Evolutionary conservation across 306 rosid genomes (phyloP).

Genomic region (Citrullus mucosospermus): DNA sequence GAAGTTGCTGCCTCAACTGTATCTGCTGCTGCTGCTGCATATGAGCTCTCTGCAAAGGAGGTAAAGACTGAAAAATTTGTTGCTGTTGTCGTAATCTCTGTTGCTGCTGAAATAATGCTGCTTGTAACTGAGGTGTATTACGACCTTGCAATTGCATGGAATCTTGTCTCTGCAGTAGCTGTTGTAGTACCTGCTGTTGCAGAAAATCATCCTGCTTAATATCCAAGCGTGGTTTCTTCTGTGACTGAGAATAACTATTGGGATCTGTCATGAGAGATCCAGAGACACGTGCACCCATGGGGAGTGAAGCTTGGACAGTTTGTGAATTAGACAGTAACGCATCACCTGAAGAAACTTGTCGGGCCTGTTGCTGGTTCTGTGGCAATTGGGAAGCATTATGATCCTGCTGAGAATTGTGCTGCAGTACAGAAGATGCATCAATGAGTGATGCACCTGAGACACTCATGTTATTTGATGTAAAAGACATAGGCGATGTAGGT

Average conservation of each 20-base stretch:
- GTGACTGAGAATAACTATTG: slow-evolving; percentile 42
- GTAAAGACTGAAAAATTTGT: slow-evolving; percentile 73
- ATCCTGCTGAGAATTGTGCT: slow-evolving; percentile 74
- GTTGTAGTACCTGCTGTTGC: slow-evolving; percentile 12
- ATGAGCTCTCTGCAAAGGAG: slow-evolving; percentile 65
- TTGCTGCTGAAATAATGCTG: slow-evolving; percentile 28
- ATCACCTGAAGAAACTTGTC: slow-evolving; percentile 57
- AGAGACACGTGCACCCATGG: slow-evolving; percentile 44
- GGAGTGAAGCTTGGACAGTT: slow-evolving; percentile 33
- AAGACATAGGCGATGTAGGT: slow-evolving; percentile 88
- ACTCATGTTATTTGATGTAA: slow-evolving; percentile 81
- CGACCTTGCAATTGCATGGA: slow-evolving; percentile 15
- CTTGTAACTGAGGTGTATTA: slow-evolving; percentile 15
- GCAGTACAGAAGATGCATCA: slow-evolving; percentile 78
- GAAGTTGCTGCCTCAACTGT: slow-evolving; percentile 16
- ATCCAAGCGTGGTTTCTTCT: slow-evolving; percentile 74
- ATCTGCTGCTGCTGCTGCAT: slow-evolving; percentile 17
- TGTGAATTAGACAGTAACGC: slow-evolving; percentile 45
- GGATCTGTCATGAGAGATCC: slow-evolving; percentile 66
- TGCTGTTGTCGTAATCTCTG: slow-evolving; percentile 36
- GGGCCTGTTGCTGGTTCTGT: slow-evolving; percentile 46
- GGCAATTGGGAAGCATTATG: slow-evolving; percentile 56
- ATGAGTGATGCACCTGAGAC: slow-evolving; percentile 79
- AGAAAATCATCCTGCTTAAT: slow-evolving; percentile 67
- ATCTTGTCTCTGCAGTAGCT: slow-evolving; percentile 14